Evolutionary conservation across 75 land plant species (phyloP), one percentile per base, ranked within the genome.

Genomic region (Picea glauca): DNA sequence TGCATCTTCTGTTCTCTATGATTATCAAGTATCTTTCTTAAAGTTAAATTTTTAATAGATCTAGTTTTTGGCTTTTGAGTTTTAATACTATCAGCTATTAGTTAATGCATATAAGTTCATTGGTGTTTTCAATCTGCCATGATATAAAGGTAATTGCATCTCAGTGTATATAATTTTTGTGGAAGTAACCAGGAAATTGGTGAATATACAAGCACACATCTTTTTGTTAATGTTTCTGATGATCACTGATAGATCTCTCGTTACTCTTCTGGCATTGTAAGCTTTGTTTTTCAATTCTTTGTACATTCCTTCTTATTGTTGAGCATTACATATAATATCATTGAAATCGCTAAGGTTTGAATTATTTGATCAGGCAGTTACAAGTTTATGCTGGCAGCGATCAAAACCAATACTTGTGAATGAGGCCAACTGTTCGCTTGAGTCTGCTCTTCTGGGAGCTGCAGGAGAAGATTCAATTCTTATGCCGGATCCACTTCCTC

Each of bases 401-500:
- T 91, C 96, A 75, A 97, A 90, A 78, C 92, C 98, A 3, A 84
- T 88, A 11, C 61, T 84, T 64, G 90, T 97, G 18, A 88, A 84
- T 80, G 92, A 91, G 58, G 86, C 77, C 21, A 92, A 78, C 75
- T 91, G 96, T 79, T 87, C 91, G 26, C 84, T 79, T 43, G 99
- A 97, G 65, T 73, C 77, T 84, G 96, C 98, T 81, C 91, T 97
- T 85, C 74, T 97, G 57, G 99, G 98, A 46, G 84, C 81, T 72
- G 81, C 85, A 62, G 84, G 90, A 38, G 99, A 91, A 76, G 98
- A 93, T 33, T 94, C 98, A 12, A 82, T 88, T 76, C 86, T 97
- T 56, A 97, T 97, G 98, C 98, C 99, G 35, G 99, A 97, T 81
- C 98, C 95, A 66, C 92, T 88, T 77, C 99, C 98, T 58, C 84